A percentile compares a stretch with the other conserved stretches of the same genome.
phyloP scores from a whole-genome alignment of 2,329 filamentous ascomycete species.

The Thyridium curvatum region DNA sequence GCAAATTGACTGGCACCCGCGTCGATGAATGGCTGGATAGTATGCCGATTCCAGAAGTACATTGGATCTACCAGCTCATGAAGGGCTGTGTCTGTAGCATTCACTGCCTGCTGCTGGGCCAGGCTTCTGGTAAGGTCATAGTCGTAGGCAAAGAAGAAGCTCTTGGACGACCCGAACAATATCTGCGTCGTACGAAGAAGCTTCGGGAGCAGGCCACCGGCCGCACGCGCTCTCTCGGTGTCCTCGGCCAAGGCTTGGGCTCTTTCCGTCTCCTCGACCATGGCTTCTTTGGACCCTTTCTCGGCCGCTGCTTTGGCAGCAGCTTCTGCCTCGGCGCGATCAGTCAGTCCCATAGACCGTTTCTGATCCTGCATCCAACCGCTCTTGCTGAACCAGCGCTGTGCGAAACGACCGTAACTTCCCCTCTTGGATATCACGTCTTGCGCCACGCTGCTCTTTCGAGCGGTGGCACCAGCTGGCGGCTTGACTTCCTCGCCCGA shows the following conservation, averaged over 20 bases:
- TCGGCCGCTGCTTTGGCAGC: constrained; percentile 17
- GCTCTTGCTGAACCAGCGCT: constrained; percentile 83
- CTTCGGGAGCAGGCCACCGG: constrained; percentile 67
- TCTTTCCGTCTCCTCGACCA: constrained; percentile 7
- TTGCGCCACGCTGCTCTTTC: constrained; percentile 65
- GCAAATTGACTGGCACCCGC: constrained; percentile 65
- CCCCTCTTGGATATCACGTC: constrained; percentile 82
- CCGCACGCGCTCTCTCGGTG: constrained; percentile 22
- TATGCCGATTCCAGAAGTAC: constrained; percentile 88
- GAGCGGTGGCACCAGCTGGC: constrained; percentile 19
- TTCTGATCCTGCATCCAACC: constrained; percentile 72
- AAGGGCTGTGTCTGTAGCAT: constrained; percentile 48
- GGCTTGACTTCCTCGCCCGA: constrained; percentile 23
- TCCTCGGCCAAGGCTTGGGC: constrained; percentile 6
- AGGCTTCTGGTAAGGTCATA: constrained; percentile 76
- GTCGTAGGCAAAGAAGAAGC: constrained; percentile 95
- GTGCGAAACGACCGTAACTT: constrained; percentile 81
- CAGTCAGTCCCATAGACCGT: constrained; percentile 62
- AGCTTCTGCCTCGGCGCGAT: constrained; percentile 35
- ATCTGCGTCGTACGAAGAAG: constrained; percentile 77
- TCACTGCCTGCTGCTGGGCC: constrained; percentile 24
- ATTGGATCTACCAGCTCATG: constrained; percentile 66
- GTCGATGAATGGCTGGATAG: constrained; percentile 68
- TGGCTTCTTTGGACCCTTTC: too few species aligned
- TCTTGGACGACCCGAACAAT: constrained; percentile 73